Evolutionary conservation across 345 rosid genomes (phyloP), one percentile per base, ranked within the genome.

Genomic region (Nephelium lappaceum): DNA sequence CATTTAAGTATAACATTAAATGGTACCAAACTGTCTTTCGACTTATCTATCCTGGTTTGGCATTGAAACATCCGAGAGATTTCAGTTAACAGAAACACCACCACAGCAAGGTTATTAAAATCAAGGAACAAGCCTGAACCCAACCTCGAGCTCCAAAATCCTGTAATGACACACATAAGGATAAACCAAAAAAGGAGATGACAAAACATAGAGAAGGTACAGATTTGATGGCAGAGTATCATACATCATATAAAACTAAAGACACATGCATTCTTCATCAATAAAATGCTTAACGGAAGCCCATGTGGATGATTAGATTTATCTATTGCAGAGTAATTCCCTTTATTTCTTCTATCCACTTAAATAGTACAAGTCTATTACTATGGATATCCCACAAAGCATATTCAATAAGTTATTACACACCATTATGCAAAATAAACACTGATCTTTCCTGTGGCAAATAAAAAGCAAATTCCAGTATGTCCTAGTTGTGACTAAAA

Each of bases 91-190:
- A 87, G 78, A 75, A 89, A 82, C 75, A 77, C 70, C 19, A 77
- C 79, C 21, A 39, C 75, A 47, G 82, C 68, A 85, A 77, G 75
- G 85, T 73, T 76, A 83, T 67, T 70, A 89, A 38, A 75, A 62
- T 62, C 68, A 78, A 16, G 31, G 69, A 45, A 61, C 19, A 84
- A 43, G 77, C 84, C 42, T 73, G 51, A 5, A 16, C 49, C 58
- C 74, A 77, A 64, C 80, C 81, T 31, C 51, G 69, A 79, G 76
- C 86, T 68, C 55, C 72, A 77, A 76, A 63, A 55, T 57, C 89
- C 97, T 92, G 93, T 71, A 81, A 72, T 23, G 67, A 47, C 49
- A 78, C 36, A 38, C 74, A n/a, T n/a, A 79, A 57, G 25, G 65
- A 73, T 8, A 63, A 25, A 60, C 10, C 61, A 67, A 43, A 47